Base-by-base conservation (phyloP, 2,329 filamentous ascomycete genomes). In the Chaetothyriales sp. region DNA sequence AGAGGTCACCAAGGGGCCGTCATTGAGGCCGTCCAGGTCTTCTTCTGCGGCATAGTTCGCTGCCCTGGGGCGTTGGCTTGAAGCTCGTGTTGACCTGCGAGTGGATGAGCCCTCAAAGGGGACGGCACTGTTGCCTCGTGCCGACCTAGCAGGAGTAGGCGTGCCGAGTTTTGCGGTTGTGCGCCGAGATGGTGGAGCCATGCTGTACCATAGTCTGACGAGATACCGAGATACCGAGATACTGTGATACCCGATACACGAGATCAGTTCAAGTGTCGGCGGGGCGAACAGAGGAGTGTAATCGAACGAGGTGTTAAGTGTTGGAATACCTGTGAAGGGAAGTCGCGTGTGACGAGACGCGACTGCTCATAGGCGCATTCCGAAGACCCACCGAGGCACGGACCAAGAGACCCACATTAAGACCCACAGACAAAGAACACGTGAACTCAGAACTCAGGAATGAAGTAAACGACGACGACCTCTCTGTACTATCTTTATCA, bases 131-230 rank as follows among this genome's bases (percentile, higher is more conserved):
- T 44, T 48, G 28, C 49, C 55, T 20, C 54, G 50, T 22, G 56
- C 53, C 43, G 57, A 59, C 49, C 57, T 51, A 43, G 54, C 56
- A 28, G 57, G 53, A 10, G 55, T 48, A n/a, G 50, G 42, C 20
- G 47, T 32, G 10, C 49, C 18, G 4, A 43, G 32, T 39, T 39
- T 39, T 39, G 32, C 32, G 12, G 32, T 39, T 39, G 32, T 15
- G 10, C 32, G 32, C 32, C 32, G 32, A 15, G 32, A 15, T 39
- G 32, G 8, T 15, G 32, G 32, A 15, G 32, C 32, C 32, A 39
- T 39, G 2, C 28, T 32, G 28, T 32, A 32, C 6, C 22, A 39
- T 15, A 39, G 32, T 15, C 32, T 39, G 3, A 15, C 32, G 5
- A 39, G 15, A 39, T 15, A n/a, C n/a, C n/a, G n/a, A n/a, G n/a